Base-by-base conservation (phyloP, 331 rosid species). In the Erythrophleum ivorense region DNA sequence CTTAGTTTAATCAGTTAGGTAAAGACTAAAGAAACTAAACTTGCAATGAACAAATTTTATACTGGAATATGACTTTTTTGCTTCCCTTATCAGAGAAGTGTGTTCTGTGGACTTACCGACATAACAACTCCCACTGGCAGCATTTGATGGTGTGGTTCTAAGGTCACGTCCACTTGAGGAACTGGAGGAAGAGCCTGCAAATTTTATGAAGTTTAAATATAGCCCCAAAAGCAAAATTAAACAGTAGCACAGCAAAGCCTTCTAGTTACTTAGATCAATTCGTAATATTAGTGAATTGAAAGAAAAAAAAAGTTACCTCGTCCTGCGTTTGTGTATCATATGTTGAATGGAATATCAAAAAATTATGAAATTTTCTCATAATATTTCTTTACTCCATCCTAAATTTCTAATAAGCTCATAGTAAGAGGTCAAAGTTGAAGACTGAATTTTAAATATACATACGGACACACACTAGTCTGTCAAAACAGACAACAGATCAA, bases 111-210 rank as follows among this genome's bases (percentile, higher is more conserved):
- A 71, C 94, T 92, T 86, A 92, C 98, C 71, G 94, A 94, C 63
- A 73, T 73, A 70, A 92, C 87, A 83, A 84, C 73, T 82, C 97
- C 97, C 34, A 91, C 89, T 1, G 98, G 93, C n/a, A 83, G 69
- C 86, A 83, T 84, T 73, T 82, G 90, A 81, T 92, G 97, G 73
- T 92, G 91, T 65, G 90, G 91, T 83, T 84, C 83, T 80, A 92
- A 82, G 24, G 88, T 88, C 59, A 82, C 91, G 19, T 86, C 75
- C 83, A 91, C 93, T 0, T 80, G 80, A 83, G 97, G 97, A 84
- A 91, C 90, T 63, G 87, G 81, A 63, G 97, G 93, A 74, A 88
- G 96, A 71, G 21, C 75, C 98, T 94, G 84, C 66, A 70, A 83
- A 74, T 71, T 87, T 82, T 77, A 80, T 79, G 71, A 66, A 18